Evolutionary conservation across 768 basidiomycete species (phyloP).

Genomic region (Termitomyces sp.): DNA sequence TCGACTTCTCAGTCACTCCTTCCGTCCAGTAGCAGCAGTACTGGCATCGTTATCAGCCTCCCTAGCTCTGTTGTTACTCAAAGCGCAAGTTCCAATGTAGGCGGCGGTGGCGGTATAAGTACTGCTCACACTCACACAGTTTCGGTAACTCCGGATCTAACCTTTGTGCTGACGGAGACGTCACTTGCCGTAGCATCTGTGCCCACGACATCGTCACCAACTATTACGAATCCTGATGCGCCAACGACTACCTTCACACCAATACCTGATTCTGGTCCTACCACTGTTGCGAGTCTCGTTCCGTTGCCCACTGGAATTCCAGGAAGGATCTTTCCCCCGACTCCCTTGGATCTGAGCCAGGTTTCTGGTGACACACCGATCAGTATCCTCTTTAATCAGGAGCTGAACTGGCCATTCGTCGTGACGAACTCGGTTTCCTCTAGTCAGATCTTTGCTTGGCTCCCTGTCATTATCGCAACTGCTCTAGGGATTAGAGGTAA

Average conservation of each 20-base stretch:
- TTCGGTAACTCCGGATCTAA: conserved; percentile 37
- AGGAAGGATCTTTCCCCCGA: conserved; percentile 51
- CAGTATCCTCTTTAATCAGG: conserved; percentile 58
- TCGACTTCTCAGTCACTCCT: neutral
- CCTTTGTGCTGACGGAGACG: conserved; percentile 42
- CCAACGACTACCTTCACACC: conserved; percentile 30
- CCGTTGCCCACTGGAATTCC: conserved; percentile 61
- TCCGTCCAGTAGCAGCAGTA: neutral
- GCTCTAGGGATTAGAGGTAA: conserved; percentile 31
- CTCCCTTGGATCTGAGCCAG: conserved; percentile 20
- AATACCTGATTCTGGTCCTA: conserved; percentile 11
- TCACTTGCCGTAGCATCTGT: conserved; percentile 37
- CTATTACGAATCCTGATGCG: conserved; percentile 43
- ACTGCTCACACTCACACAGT: conserved; percentile 7
- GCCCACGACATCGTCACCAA: conserved; percentile 21
- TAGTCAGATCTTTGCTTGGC: conserved; percentile 75
- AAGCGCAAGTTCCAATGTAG: neutral
- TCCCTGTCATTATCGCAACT: conserved; percentile 43
- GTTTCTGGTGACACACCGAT: conserved; percentile 45
- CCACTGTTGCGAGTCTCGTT: conserved; percentile 25
- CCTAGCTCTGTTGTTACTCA: conserved; percentile 6
- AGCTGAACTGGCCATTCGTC: conserved; percentile 70
- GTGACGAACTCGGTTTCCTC: conserved; percentile 51
- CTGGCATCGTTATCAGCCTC: conserved; percentile 18
- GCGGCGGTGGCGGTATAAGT: neutral